Evolutionary conservation across 257 asterid species (phyloP), one percentile per base, ranked within the genome.

Genomic region (Gardenia jasminoides): DNA sequence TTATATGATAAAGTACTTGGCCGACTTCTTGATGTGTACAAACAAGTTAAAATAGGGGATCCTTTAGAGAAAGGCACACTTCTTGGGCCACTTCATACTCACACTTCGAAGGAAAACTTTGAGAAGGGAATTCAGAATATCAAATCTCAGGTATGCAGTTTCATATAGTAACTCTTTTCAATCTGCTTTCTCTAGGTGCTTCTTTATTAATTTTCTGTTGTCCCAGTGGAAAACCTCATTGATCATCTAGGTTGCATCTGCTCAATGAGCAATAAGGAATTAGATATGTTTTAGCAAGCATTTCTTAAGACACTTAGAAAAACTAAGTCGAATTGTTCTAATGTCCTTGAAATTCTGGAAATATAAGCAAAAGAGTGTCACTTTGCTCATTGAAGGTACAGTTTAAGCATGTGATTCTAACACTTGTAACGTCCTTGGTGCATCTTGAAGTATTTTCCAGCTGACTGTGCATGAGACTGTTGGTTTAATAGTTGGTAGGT

Each of bases 21-120:
- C 54, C 91, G 92, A 67, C 89, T 96, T 44, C 80, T 89, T 61
- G 98, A 91, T 52, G 94, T 87, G 66, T 96, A 96, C 91, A 89
- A 90, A 85, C 98, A 91, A 90, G 92, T 91, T 76, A 93, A 93
- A 86, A 89, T 92, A 16, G 99, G 98, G 68, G 95, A 92, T 84
- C 99, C 97, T 16, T 84, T 96, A 73, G 99, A 90, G 88, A 92
- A 88, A 83, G 96, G 97, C 76, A 88, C 88, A 76, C 89, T 96
- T 76, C 96, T 94, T 73, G 99, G 98, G 83, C 99, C 99, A 48
- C 87, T 96, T 75, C 99, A 96, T 83, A 92, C 97, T 64, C 91
- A 78, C 73, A 76, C 84, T 48, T 93, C 96, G 26, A 84, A 84
- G 90, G 93, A 93, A 77, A 91, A 86, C 78, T 96, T 92, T 74